Base-by-base conservation (phyloP, 2,329 filamentous ascomycete species). In the Penicillium oxalicum region DNA sequence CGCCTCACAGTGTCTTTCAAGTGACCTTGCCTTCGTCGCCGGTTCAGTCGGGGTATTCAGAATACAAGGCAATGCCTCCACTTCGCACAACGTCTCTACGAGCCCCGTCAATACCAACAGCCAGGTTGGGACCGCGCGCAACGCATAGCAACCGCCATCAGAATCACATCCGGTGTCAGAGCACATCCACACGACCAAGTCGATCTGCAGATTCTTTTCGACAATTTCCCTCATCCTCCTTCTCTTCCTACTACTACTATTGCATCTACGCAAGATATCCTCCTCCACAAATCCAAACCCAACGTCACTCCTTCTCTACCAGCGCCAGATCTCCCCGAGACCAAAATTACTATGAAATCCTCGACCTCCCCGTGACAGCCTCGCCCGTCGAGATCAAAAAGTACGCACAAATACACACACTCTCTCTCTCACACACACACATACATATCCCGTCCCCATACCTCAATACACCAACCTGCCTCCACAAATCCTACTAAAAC, bases 381-480 rank as follows among this genome's bases (percentile, higher is more conserved):
- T 82, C 86, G 12, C 72, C 80, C 1, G 74, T 76, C 7, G 88
- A 95, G 45, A 91, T 97, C 53, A 97, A 97, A 70, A 91, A 87
- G 85, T 89, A 66, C 33, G 52, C 29, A 11, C 12, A 33, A 39
- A n/a, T 13, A 24, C 11, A n/a, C n/a, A 26, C n/a, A 42, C 26
- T 32, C 39, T 7, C 28, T 13, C 26, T 24, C 28, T 27, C 3
- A 34, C 25, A 38, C 40, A n/a, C 42, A 40, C 51, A 32, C 7
- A 32, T 32, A 11, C 29, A 32, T 11, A 5, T 11, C 8, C 29
- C 29, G 11, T 18, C 18, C 18, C 18, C 18, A 18, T 18, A 18
- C 18, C 18, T 18, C 18, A 18, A 18, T 18, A 18, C 18, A 18
- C 18, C 18, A 18, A 18, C 18, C 2, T 18, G 18, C 18, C 18